Evolutionary conservation across 192 early-diverging fungal genomes (phyloP).

Genomic region (Coemansia interrupta): DNA sequence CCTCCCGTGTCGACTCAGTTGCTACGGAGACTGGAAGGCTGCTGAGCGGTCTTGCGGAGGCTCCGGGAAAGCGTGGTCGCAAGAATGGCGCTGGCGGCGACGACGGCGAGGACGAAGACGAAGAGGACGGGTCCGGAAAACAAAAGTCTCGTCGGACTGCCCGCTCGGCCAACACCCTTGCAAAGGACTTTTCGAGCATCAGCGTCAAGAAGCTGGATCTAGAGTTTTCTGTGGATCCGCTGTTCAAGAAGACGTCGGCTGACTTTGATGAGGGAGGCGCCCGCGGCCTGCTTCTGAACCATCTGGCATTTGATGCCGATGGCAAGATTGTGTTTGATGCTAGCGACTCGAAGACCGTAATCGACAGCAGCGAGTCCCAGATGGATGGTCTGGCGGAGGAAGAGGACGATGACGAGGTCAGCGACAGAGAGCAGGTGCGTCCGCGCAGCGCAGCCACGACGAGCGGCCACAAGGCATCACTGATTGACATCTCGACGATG

Average conservation of each 20-base stretch:
- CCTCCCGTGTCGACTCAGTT: constrained; percentile 93
- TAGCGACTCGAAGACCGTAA: constrained; percentile 66
- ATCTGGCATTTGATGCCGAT: constrained; percentile 71
- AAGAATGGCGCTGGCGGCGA: constrained; percentile 34
- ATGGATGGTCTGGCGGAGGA: constrained; percentile 11
- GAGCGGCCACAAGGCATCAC: constrained; percentile 21
- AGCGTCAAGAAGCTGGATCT: constrained; percentile 85
- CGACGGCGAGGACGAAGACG: constrained; percentile 56
- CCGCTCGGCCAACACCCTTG: constrained; percentile 67
- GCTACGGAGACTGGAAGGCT: constrained; percentile 88
- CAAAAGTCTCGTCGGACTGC: constrained; percentile 25
- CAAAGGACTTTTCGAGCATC: constrained; percentile 74
- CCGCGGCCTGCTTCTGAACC: constrained; percentile 84
- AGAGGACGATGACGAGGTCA: constrained; percentile 8
- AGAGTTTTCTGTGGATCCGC: constrained; percentile 89
- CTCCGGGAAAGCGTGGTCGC: constrained; percentile 53
- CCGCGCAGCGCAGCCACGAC: background rate
- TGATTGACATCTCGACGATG: constrained; percentile 37
- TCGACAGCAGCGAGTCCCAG: constrained; percentile 45
- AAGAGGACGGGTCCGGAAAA: constrained; percentile 15
- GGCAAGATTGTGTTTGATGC: constrained; percentile 96
- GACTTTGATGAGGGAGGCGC: constrained; percentile 98
- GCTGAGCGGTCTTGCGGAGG: constrained; percentile 79
- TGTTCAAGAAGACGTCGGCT: constrained; percentile 97
- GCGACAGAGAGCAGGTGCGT: background rate